Base-by-base conservation (phyloP, 306 rosid genomes). In the Abrus pulchellus region DNA sequence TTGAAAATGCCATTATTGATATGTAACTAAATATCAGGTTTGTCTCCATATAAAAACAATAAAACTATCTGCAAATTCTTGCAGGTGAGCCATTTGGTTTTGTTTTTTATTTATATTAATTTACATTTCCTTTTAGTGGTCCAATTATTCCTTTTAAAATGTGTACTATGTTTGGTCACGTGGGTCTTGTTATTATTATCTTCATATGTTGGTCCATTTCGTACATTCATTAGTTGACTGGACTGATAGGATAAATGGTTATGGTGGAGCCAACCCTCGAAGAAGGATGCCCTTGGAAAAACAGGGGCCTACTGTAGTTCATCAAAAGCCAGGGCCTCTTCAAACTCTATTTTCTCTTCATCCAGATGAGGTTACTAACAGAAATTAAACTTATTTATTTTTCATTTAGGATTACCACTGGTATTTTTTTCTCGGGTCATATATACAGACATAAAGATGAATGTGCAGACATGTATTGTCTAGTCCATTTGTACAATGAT, bases 291-390 rank as follows among this genome's bases (percentile, higher is more conserved):
- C 98, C 77, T 77, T 81, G 72, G 97, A 93, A 78, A 89, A 71
- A 71, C 90, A 83, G 85, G 97, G 87, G 72, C 94, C 94, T 4
- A 93, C 95, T 27, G 92, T 94, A 64, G 99, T 94, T 84, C 90
- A 90, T 87, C 99, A 94, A 86, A 94, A 94, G 88, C 96, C 99
- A 44, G 99, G 98, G 60, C 97, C 96, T 82, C 98, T 95, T 62
- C 99, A 95, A 73, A 93, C 97, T 52, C 91, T 95, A 87, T 95
- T 95, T 82, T 49, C 69, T 67, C 97, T 95, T 68, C 94, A 63
- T 75, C 98, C 97, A 45, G 94, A 91, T 62, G 98, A 93, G 93
- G 99, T 89, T 78, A 74, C 85, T 80, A 41, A 78, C 80, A 41
- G 78, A 84, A 87, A 59, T 75, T 54, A 56, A 45, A 78, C 73